Percentiles rank a stretch among this genome's conserved stretches.
phyloP scores from a whole-genome alignment of 768 basidiomycete genomes.

The Tephrocybe sp. region DNA sequence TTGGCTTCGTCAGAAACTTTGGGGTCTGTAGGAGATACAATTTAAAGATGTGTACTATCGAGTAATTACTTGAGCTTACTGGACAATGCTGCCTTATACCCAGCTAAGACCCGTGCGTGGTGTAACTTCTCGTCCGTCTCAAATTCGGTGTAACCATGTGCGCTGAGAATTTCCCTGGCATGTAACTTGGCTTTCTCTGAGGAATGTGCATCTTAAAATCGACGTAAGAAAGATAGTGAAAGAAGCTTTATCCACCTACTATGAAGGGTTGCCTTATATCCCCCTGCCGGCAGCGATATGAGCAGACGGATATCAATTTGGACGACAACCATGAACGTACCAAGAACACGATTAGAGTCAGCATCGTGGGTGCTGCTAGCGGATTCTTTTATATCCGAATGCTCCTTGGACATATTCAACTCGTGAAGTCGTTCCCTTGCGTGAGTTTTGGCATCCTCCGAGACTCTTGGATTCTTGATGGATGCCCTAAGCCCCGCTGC shows the following conservation, averaged over 20 bases:
- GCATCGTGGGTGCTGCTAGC: not conserved
- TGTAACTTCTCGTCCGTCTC: constrained; percentile 36
- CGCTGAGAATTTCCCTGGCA: constrained; percentile 51
- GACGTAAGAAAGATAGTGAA: not conserved
- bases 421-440: constrained; percentile 42
- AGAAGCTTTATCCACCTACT: constrained; percentile 26
- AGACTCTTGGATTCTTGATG: constrained; percentile 53
- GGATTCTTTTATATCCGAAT: not conserved
- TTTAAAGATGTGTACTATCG: not conserved
- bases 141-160: constrained; percentile 35
- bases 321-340: not conserved
- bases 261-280: constrained; percentile 48
- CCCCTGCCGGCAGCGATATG: constrained; percentile 28
- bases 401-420: constrained; percentile 10
- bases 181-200: constrained; percentile 51
- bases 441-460: constrained; percentile 45
- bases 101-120: constrained; percentile 44
- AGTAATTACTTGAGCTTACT: constrained; percentile 28
- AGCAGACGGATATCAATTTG: not conserved
- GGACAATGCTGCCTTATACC: constrained; percentile 53
- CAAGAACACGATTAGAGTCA: constrained; percentile 11
- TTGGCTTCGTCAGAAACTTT: constrained; percentile 19
- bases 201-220: constrained; percentile 37
- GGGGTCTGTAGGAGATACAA: constrained; percentile 4
- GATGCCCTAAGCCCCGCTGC: constrained; percentile 55